Percentiles rank a stretch among this genome's conserved stretches.
These are phyloP conservation scores for Citrus hindsii DNA, from an alignment of 345 rosid species.

Conservation along the genomic window DNA sequence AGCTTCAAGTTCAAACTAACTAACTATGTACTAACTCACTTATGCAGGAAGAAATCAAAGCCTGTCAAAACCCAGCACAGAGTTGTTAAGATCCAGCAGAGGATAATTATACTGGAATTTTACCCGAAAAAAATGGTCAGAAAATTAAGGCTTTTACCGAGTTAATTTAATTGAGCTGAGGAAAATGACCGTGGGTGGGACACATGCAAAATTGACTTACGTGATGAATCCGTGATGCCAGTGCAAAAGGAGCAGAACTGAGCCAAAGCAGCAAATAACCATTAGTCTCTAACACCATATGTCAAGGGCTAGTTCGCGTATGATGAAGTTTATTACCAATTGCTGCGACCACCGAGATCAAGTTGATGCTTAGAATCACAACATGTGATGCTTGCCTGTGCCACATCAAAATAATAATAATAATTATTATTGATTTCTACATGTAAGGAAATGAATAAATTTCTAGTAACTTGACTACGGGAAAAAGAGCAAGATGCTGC, in stretches of 20 bases:
- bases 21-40: constrained; percentile 32
- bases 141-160: not conserved
- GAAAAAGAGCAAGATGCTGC: not conserved
- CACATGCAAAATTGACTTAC: constrained; percentile 31
- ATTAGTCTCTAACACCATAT: constrained; percentile 2
- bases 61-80: constrained; percentile 62
- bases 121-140: not conserved
- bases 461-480: not conserved
- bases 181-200: not conserved
- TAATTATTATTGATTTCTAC: not conserved
- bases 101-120: constrained; percentile 44
- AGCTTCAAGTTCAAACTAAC: not conserved
- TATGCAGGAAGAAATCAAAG: constrained; percentile 57
- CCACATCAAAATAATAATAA: not conserved
- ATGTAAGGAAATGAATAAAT: not conserved
- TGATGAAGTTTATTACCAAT: constrained; percentile 31
- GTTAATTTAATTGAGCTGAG: not conserved
- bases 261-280: constrained; percentile 7
- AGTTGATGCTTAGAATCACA: constrained; percentile 37
- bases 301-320: not conserved
- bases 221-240: constrained; percentile 63
- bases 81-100: constrained; percentile 69
- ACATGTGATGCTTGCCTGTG: constrained; percentile 45
- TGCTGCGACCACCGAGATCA: constrained; percentile 45
- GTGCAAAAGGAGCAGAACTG: constrained; percentile 56